These are phyloP conservation scores for Starmerella bacillaris DNA, from an alignment of 805 yeast genomes.

Conservation along the genomic window DNA sequence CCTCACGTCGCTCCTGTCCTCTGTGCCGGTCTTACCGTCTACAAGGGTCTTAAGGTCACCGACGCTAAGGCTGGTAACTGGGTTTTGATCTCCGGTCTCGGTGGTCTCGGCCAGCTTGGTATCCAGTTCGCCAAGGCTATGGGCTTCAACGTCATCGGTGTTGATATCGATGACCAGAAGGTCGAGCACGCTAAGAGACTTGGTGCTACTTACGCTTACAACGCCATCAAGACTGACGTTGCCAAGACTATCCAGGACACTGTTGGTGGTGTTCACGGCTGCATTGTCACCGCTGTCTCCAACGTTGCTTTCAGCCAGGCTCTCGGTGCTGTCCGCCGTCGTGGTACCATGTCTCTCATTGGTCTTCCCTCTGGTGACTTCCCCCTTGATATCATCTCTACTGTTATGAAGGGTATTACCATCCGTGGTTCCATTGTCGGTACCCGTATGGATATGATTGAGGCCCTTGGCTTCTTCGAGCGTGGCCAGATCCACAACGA, in stretches of 20 bases:
- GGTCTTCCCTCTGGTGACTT: slow-evolving; percentile 71
- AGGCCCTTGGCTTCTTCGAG: slow-evolving; percentile 57
- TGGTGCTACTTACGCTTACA: slow-evolving; percentile 48
- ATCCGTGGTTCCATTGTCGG: slow-evolving; percentile 78
- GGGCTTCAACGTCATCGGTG: slow-evolving; percentile 56
- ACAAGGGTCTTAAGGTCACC: slow-evolving; percentile 76
- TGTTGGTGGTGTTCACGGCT: slow-evolving; percentile 62
- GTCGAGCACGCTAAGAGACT: slow-evolving; percentile 31
- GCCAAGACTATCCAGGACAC: slow-evolving; percentile 37
- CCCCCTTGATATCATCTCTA: slow-evolving; percentile 49
- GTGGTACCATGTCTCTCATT: slow-evolving; percentile 54
- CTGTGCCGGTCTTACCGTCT: slow-evolving; percentile 84
- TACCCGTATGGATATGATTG: slow-evolving; percentile 71
- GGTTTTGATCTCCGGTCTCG: slow-evolving; percentile 66
- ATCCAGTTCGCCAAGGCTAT: slow-evolving; percentile 59
- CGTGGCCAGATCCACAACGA: slow-evolving; percentile 59
- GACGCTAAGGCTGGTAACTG: slow-evolving; percentile 50
- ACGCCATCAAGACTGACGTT: slow-evolving; percentile 36
- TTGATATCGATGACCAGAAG: slow-evolving; percentile 55
- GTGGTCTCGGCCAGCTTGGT: slow-evolving; percentile 60
- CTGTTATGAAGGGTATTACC: slow-evolving; percentile 53
- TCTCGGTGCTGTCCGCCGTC: slow-evolving; percentile 39
- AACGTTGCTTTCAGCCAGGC: slow-evolving; percentile 49
- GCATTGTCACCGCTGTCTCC: slow-evolving; percentile 57
- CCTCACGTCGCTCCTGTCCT: slow-evolving; percentile 65